Conservation (phyloP, 2,329 filamentous ascomycete genomes). For the Stagonosporopsis vannaccii region DNA sequence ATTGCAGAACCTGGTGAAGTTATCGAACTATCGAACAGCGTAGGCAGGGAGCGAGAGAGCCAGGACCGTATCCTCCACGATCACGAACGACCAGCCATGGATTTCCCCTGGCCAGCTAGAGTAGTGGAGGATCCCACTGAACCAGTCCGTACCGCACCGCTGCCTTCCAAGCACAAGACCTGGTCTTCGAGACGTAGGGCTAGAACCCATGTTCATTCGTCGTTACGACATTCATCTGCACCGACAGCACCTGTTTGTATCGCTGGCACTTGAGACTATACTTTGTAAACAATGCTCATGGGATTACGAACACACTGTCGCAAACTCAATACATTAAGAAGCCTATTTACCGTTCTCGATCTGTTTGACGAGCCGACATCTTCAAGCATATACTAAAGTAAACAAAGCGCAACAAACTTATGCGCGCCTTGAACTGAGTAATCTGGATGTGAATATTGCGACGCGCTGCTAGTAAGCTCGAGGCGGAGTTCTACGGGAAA, state of each 20-base stretch:
- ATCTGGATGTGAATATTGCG: background rate
- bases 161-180: slow-evolving; percentile 9
- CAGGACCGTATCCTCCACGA: slow-evolving; percentile 11
- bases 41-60: slow-evolving; percentile 6
- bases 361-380: background rate
- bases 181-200: background rate
- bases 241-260: background rate
- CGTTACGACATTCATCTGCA: background rate
- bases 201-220: background rate
- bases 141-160: slow-evolving; percentile 1
- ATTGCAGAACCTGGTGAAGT: slow-evolving; percentile 7
- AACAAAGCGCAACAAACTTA: background rate
- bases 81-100: background rate
- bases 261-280: background rate
- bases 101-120: slow-evolving; percentile 9
- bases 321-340: no score
- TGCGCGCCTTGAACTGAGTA: background rate
- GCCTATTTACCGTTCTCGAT: background rate
- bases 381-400: background rate
- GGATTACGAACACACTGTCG: no score
- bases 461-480: background rate
- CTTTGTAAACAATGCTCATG: background rate
- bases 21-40: slow-evolving; percentile 14
- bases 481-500: background rate
- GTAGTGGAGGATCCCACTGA: background rate